Evolutionary conservation across 2,329 filamentous ascomycete genomes (phyloP).

Genomic region (Neonectria neomacrospora): DNA sequence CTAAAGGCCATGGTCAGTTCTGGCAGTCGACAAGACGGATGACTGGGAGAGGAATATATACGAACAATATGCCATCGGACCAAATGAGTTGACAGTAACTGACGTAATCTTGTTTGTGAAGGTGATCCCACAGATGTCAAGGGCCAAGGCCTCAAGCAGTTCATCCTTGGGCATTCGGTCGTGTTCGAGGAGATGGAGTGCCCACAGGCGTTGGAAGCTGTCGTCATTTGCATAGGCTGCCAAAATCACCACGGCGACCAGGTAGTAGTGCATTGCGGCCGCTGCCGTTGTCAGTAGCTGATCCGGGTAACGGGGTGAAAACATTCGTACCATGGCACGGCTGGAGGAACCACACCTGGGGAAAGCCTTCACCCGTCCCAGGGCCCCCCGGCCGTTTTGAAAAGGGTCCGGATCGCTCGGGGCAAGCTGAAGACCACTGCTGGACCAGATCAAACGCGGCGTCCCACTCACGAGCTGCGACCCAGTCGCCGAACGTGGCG

Average conservation of each 20-base stretch:
- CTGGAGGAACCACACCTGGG: conserved; percentile 53
- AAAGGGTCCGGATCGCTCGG: conserved; percentile 49
- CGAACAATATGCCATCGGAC: conserved; percentile 59
- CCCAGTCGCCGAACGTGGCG: conserved; percentile 41
- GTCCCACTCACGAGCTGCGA: conserved; percentile 35
- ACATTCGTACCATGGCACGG: conserved; percentile 55
- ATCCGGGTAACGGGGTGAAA: rapidly evolving
- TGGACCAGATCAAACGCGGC: conserved; percentile 37
- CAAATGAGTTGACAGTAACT: conserved; percentile 60
- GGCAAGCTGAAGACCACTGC: conserved; percentile 48
- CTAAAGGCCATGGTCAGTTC: conserved; percentile 30
- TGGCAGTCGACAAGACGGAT: too few relatives aligned
- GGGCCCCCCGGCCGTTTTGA: conserved; percentile 21
- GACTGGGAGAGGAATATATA: background rate
- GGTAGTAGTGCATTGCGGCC: conserved; percentile 56
- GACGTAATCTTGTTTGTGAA: conserved; percentile 56
- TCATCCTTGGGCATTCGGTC: conserved; percentile 26
- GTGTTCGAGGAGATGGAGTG: conserved; percentile 2
- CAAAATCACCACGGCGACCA: conserved; percentile 51
- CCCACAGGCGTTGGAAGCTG: conserved; percentile 15
- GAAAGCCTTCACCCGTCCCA: conserved; percentile 41
- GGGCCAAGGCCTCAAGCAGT: conserved; percentile 49
- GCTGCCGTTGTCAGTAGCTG: conserved; percentile 43
- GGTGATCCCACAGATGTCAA: conserved; percentile 56
- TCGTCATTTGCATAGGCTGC: conserved; percentile 23